A percentile compares a stretch with the other conserved stretches of the same genome.
phyloP scores from a whole-genome alignment of 305 asterid species.

The Fraxinus nigra region DNA sequence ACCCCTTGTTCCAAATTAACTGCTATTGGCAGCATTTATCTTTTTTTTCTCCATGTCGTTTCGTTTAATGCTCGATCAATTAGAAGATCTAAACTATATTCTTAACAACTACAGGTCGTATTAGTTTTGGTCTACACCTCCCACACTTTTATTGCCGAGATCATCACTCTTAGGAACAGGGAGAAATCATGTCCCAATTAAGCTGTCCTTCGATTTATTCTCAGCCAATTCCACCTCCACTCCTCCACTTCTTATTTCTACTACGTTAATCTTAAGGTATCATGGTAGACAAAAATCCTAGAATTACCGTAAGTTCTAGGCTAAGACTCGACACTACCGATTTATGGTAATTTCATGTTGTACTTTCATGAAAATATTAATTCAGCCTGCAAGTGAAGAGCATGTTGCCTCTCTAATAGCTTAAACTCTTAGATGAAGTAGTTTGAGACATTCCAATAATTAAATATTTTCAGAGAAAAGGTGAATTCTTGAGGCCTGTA shows the following conservation, averaged over 20 bases:
- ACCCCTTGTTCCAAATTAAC: not conserved
- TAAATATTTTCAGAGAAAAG: not conserved
- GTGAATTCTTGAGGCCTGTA: not conserved
- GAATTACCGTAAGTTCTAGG: not conserved
- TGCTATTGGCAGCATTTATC: not conserved
- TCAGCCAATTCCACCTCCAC: not conserved
- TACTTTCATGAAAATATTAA: not conserved
- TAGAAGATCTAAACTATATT: not conserved
- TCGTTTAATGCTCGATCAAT: not conserved
- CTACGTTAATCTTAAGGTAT: not conserved
- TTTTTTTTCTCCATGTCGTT: not conserved
- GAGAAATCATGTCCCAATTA: not conserved
- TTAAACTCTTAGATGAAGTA: not conserved
- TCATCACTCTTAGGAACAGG: not conserved
- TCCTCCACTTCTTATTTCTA: not conserved
- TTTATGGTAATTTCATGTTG: not conserved
- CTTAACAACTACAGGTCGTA: not conserved
- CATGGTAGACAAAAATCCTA: not conserved
- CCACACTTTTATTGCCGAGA: not conserved
- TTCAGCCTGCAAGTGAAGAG: not conserved
- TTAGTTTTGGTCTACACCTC: not conserved
- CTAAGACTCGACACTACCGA: not conserved
- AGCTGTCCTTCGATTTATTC: not conserved
- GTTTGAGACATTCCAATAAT: not conserved
- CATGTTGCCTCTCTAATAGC: not conserved